phyloP scores from a whole-genome alignment of 2,329 filamentous ascomycete species.

The Cladophialophora exuberans region DNA sequence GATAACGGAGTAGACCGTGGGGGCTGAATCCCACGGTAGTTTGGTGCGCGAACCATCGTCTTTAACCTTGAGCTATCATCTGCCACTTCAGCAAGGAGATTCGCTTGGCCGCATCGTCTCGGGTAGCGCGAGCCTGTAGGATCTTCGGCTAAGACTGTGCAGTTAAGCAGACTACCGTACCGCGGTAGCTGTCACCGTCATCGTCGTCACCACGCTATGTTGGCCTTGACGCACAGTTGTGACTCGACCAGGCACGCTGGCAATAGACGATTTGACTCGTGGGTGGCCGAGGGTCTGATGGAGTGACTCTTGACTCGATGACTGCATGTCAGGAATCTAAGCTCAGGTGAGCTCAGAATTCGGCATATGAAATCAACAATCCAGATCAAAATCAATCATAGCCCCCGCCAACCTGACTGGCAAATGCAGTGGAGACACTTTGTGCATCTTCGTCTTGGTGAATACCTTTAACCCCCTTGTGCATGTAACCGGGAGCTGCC shows the following conservation, averaged over 20 bases:
- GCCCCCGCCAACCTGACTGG: slow-evolving; percentile 80
- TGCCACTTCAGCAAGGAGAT: not conserved
- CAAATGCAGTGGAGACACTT: slow-evolving; percentile 94
- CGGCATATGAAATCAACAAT: slow-evolving; percentile 5
- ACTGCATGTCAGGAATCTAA: slow-evolving; percentile 19
- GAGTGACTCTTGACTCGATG: slow-evolving; percentile 7
- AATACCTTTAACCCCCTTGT: slow-evolving; percentile 52
- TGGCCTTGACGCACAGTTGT: not conserved
- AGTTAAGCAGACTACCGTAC: not conserved
- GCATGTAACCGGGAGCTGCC: slow-evolving; percentile 65
- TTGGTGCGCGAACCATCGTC: not conserved
- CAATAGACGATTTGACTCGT: not conserved
- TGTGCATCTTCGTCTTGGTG: slow-evolving; percentile 87
- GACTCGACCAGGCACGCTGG: not conserved
- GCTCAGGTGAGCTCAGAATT: slow-evolving; percentile 19
- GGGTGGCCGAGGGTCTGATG: not conserved
- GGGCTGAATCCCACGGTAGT: not conserved
- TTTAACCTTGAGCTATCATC: not conserved
- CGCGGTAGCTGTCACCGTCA: not conserved
- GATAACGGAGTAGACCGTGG: not conserved
- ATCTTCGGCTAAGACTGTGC: not conserved
- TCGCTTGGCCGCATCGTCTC: not conserved
- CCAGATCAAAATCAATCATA: slow-evolving; percentile 57
- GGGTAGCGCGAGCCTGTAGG: not conserved
- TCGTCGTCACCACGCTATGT: not conserved